Conservation (phyloP, 495 filamentous ascomycete species). For the Penicillium paxilli region DNA sequence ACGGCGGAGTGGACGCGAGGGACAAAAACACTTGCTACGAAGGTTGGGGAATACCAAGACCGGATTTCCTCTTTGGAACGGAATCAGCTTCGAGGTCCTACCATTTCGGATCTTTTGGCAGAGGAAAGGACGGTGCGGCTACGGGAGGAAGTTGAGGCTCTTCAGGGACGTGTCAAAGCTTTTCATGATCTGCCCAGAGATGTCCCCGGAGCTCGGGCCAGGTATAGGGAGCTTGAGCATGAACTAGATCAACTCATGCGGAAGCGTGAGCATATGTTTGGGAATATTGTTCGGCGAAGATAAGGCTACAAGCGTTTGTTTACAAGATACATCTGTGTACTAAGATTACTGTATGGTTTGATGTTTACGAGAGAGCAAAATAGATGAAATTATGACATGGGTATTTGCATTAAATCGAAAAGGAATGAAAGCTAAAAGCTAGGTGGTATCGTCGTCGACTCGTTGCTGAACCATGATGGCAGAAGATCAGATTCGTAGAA, state of each 20-base stretch:
- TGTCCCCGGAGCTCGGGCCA: slow-evolving; percentile 59
- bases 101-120: slow-evolving; percentile 50
- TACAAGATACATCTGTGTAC: not conserved
- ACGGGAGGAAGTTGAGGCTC: slow-evolving; percentile 38
- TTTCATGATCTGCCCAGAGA: slow-evolving; percentile 74
- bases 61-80: slow-evolving; percentile 43
- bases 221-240: slow-evolving; percentile 61
- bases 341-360: too few species aligned
- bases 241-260: slow-evolving; percentile 59
- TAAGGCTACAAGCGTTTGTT: not conserved
- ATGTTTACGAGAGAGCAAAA: too few species aligned
- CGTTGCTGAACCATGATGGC: slow-evolving; percentile 19
- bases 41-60: slow-evolving; percentile 59
- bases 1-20: slow-evolving; percentile 63
- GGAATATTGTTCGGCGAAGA: slow-evolving; percentile 38
- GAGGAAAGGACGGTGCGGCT: slow-evolving; percentile 42
- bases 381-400: not conserved
- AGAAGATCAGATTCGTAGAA: not conserved
- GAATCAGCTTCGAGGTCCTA: slow-evolving; percentile 36
- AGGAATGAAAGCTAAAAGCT: not conserved
- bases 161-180: slow-evolving; percentile 55
- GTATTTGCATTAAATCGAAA: not conserved
- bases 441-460: slow-evolving; percentile 35
- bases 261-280: slow-evolving; percentile 69
- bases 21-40: slow-evolving; percentile 57